Base-by-base conservation (phyloP, 2,329 filamentous ascomycete species). In the Chaetomiaceae sp. region DNA sequence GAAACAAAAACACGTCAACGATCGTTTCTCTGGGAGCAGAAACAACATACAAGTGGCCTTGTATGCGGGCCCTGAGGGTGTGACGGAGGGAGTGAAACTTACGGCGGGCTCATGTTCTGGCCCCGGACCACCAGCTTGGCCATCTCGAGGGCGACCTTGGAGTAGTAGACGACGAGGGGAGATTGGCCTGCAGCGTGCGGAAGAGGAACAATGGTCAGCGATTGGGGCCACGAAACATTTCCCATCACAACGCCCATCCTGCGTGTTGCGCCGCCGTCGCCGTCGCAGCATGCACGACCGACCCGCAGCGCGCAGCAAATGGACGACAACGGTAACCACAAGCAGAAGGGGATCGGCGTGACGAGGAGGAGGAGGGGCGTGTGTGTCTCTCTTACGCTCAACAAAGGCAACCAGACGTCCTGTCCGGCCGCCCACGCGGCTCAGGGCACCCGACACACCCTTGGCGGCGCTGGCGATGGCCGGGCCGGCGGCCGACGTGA, bases 31-130 rank as follows among this genome's bases (percentile, higher is more conserved):
- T 54, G 25, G 34, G 27, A 27, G 49, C 40, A 46, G 37, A 7
- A 23, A 51, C 42, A 47, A 51, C 19, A 45, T 38, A 48, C 38
- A 47, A 36, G 8, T 12, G 25, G 25, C 19, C 34, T 20, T n/a
- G 22, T 12, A 31, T 40, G 43, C 31, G 34, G n/a, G 4, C 17
- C 25, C 29, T 29, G 37, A 12, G 42, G 29, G 14, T 37, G 45
- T 49, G 44, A 46, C 20, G 33, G 15, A 22, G 31, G 40, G 17
- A n/a, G 39, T 29, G 36, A 47, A 29, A 78, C 91, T 84, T 88
- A 99, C 94, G 94, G 94, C 75, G 90, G 91, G 69, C 81, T 78
- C 91, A 99, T 96, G 77, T 88, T 89, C 75, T 92, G 91, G 72
- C 84, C 85, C 66, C 84, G 83, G 78, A 91, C 90, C 63, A 97